A percentile compares a stretch with the other conserved stretches of the same genome.
Evolutionary conservation across 768 basidiomycete genomes (phyloP).

Genomic region (Boletus sensibilis): DNA sequence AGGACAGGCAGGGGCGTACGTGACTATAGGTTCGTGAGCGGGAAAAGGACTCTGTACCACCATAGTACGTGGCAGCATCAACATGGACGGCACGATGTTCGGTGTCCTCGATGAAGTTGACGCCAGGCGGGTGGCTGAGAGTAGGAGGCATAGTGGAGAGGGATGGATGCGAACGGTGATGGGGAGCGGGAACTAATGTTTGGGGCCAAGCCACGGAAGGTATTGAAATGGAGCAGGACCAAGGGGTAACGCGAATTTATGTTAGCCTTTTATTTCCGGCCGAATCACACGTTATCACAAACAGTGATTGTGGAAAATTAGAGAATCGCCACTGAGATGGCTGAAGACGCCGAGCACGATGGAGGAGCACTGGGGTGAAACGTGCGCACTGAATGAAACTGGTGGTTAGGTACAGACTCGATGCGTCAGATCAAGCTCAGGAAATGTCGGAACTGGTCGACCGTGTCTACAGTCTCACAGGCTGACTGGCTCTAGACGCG

Average conservation of each 20-base stretch:
- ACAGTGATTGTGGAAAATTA: constrained; percentile 26
- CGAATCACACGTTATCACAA: constrained; percentile 5
- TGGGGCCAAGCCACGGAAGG: background rate
- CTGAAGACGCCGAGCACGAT: background rate
- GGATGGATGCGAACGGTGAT: background rate
- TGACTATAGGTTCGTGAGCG: constrained; percentile 87
- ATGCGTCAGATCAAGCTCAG: background rate
- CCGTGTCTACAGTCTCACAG: background rate
- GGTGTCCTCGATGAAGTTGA: constrained; percentile 66
- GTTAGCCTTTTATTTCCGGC: constrained; percentile 14
- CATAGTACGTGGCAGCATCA: constrained; percentile 83
- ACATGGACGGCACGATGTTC: constrained; percentile 48
- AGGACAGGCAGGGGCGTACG: constrained; percentile 43
- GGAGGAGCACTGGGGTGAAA: background rate
- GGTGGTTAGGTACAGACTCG: background rate
- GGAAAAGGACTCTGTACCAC: constrained; percentile 72
- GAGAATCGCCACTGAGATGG: background rate
- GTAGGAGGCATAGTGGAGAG: constrained; percentile 56
- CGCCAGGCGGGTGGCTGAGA: constrained; percentile 60
- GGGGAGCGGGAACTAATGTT: background rate
- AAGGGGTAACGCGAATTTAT: constrained; percentile 18
- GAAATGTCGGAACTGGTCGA: background rate
- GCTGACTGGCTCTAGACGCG: background rate
- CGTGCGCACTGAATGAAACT: background rate
- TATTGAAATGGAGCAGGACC: constrained; percentile 11